phyloP scores from a whole-genome alignment of 306 rosid genomes.

The Acacia melanoxylon region DNA sequence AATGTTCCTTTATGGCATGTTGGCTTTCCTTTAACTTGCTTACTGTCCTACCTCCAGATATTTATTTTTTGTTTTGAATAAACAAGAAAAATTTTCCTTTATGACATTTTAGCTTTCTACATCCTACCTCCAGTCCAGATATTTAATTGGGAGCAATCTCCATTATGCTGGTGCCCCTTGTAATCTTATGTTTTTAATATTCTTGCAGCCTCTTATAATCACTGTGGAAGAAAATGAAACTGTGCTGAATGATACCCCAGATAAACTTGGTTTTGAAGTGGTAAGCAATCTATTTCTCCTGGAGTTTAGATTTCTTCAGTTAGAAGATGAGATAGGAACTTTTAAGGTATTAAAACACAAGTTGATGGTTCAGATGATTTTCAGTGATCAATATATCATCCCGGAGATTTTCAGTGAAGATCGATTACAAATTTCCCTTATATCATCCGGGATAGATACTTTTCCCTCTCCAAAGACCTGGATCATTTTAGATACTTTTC shows the following conservation, averaged over 20 bases:
- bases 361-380: no score
- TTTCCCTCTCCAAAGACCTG: background rate
- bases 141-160: background rate
- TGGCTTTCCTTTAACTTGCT: background rate
- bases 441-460: background rate
- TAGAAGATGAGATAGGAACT: background rate
- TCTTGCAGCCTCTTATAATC: slow-evolving; percentile 79
- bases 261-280: slow-evolving; percentile 69
- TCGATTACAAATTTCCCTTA: background rate
- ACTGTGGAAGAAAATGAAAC: slow-evolving; percentile 88
- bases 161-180: slow-evolving; percentile 2
- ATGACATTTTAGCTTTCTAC: slow-evolving; percentile 4
- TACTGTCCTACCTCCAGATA: background rate
- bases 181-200: slow-evolving; percentile 22
- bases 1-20: background rate
- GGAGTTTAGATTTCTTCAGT: background rate
- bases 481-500: background rate
- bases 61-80: slow-evolving; percentile 3
- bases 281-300: slow-evolving; percentile 42
- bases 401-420: background rate
- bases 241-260: slow-evolving; percentile 75
- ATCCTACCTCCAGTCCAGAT: background rate
- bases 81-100: slow-evolving; percentile 13
- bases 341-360: background rate
- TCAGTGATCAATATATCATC: no score